Evolutionary conservation across 106 monocot species (phyloP).

Genomic region (Cymbidium sinense): DNA sequence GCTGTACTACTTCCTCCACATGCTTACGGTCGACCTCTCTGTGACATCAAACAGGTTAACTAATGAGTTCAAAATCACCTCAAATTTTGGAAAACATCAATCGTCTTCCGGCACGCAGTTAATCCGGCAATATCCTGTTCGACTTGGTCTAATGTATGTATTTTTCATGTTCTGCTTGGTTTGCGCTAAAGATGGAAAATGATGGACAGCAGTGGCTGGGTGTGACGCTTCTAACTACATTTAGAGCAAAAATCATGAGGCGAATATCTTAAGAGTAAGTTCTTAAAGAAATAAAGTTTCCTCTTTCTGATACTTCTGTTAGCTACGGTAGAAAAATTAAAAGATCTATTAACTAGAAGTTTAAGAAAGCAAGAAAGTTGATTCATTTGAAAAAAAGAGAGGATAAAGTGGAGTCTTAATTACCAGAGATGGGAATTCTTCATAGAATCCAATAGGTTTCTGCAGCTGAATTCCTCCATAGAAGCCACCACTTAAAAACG

Average conservation of each 20-base stretch:
- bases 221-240: not conserved
- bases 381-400: not conserved
- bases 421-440: not conserved
- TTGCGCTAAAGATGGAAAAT: not conserved
- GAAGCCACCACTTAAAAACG: not conserved
- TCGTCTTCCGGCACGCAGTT: not conserved
- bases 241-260: too few relatives aligned
- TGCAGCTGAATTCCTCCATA: not conserved
- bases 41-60: not conserved
- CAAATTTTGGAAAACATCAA: not conserved
- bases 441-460: not conserved
- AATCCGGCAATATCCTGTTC: not conserved
- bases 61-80: not conserved
- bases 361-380: too few relatives aligned
- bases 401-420: not conserved
- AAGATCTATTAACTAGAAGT: too few relatives aligned
- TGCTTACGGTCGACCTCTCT: not conserved
- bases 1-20: constrained; percentile 3
- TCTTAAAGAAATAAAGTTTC: too few relatives aligned
- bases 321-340: too few relatives aligned
- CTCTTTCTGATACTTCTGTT: too few relatives aligned
- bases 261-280: too few relatives aligned
- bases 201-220: not conserved
- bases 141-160: not conserved
- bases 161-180: not conserved